phyloP scores from a whole-genome alignment of 2,329 filamentous ascomycete species.

The Pseudogymnoascus sp. region DNA sequence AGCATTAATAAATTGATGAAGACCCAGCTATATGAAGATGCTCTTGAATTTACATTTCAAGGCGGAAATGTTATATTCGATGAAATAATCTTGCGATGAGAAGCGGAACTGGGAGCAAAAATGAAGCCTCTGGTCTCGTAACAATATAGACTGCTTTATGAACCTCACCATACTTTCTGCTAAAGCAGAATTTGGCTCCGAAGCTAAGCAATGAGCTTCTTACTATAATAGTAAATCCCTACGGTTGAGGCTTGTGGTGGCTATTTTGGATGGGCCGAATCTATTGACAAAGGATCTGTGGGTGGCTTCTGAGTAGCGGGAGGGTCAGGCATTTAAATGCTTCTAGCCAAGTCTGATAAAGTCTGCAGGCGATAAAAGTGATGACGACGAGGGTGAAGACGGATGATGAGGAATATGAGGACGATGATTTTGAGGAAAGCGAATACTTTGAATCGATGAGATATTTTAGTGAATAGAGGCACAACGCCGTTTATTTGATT shows the following conservation, averaged over 20 bases:
- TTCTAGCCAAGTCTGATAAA: not conserved
- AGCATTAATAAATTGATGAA: slow-evolving; percentile 14
- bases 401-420: not conserved
- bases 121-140: slow-evolving; percentile 10
- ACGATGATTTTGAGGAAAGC: not conserved
- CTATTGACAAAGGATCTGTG: slow-evolving; percentile 13
- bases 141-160: slow-evolving; percentile 17
- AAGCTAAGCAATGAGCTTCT: slow-evolving; percentile 10
- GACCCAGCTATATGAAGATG: slow-evolving; percentile 12
- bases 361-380: not conserved
- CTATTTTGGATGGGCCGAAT: slow-evolving; percentile 14
- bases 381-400: no score
- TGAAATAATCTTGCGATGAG: slow-evolving; percentile 17
- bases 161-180: slow-evolving; percentile 17
- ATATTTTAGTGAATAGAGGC: not conserved
- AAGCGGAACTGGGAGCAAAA: slow-evolving; percentile 16
- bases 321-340: not conserved
- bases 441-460: not conserved
- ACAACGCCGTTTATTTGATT: not conserved
- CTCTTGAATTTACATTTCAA: slow-evolving; percentile 14
- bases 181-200: slow-evolving; percentile 14
- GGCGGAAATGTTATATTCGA: slow-evolving; percentile 16
- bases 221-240: slow-evolving; percentile 6
- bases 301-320: slow-evolving; percentile 8
- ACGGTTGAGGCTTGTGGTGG: slow-evolving; percentile 13